These are phyloP conservation scores for Rhododendron kiyosumense DNA, from an alignment of 148 eudicot species.

Conservation along the genomic window DNA sequence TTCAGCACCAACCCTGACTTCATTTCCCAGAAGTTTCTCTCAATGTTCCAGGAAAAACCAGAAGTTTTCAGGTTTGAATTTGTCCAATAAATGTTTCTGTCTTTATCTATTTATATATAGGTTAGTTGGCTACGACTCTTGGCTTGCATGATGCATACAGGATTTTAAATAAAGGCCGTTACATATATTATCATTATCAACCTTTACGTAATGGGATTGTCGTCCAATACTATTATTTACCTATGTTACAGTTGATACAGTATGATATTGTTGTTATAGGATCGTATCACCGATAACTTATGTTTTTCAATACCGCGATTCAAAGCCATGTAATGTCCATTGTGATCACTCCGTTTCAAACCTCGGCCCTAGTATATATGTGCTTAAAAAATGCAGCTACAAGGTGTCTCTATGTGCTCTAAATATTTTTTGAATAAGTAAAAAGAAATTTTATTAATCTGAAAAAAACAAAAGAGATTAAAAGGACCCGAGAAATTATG, in stretches of 20 bases:
- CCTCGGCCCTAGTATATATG: not conserved
- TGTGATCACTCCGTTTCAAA: not conserved
- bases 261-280: too few species aligned
- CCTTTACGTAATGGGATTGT: too few species aligned
- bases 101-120: not conserved
- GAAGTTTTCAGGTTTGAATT: not conserved
- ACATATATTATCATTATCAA: too few species aligned
- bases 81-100: not conserved
- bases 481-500: too few species aligned
- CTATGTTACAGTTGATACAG: too few species aligned
- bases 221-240: too few species aligned
- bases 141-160: not conserved
- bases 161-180: not conserved
- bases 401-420: not conserved
- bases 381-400: not conserved
- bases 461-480: too few species aligned
- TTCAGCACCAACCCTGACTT: not conserved
- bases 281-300: too few species aligned
- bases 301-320: too few species aligned
- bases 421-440: too few species aligned
- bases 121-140: not conserved
- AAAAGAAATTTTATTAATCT: too few species aligned
- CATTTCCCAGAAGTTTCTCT: not conserved
- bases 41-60: not conserved
- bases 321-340: not conserved